Base-by-base conservation (phyloP, 2,329 filamentous ascomycete genomes). In the Periconia sp. region DNA sequence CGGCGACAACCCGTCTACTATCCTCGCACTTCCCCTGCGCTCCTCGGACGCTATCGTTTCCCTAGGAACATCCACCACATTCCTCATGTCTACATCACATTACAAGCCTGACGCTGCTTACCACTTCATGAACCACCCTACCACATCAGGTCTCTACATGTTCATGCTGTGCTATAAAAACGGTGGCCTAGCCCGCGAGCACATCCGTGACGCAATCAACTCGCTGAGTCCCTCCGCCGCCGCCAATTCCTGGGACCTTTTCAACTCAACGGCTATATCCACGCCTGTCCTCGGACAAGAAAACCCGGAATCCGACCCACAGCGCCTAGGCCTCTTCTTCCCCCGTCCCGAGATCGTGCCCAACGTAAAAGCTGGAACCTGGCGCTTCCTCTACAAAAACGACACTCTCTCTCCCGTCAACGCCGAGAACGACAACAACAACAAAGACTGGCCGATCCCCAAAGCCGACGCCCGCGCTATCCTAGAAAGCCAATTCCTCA, bases 151-250 rank as follows among this genome's bases (percentile, higher is more conserved):
- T 1, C 84, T 97, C 55, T 97, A 96, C 82, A 97, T 99, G 94
- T 97, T 99, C 77, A 99, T 99, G 94, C 85, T 99, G 35, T 99
- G 94, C 82, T 99, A 97, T 81, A 97, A 97, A 77, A 99, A 99
- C 76, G 94, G 94, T 62, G 92, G 92, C 2, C 85, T 97, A 1
- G 93, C 94, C 1, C 89, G 94, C 43, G 94, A 99, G 72, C 87
- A 90, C 65, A 85, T 97, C 57, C 89, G 94, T 50, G 91, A 99
- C 69, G 81, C 84, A 0, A 84, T 97, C 49, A 88, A 91, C 57
- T 75, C 76, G 23, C 72, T 78, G 10, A 71, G 74, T 30, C 61
- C 74, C 5, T 47, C 57, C 27, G 41, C 56, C 2, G 81, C 69
- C n/a, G 53, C 69, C 10, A 74, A 87, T 52, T 79, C 81, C 11